Evolutionary conservation across 345 rosid species (phyloP), one percentile per base, ranked within the genome.

Genomic region (Citrus australasica): DNA sequence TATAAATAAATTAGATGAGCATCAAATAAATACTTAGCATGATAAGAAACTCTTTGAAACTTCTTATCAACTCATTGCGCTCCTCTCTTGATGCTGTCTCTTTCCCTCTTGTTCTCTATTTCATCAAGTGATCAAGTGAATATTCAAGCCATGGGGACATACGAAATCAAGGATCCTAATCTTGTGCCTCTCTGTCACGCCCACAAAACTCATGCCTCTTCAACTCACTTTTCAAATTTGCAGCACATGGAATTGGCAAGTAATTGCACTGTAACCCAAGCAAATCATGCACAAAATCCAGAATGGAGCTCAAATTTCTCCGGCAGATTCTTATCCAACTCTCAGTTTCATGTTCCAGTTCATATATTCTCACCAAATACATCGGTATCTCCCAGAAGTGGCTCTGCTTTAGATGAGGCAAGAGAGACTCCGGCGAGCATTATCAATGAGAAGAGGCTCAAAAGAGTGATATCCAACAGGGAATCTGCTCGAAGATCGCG

Each of bases 401-500:
- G 73, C 63, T 71, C 84, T 72, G 78, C 78, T 69, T 67, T 75
- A 67, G 67, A 84, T 35, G 87, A 87, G 60, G 67, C 27, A 53
- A 82, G 76, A 67, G 78, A 51, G 62, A 73, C 42, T 33, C 63
- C 79, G 14, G 68, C 76, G 10, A 76, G 75, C 14, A 67, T 69
- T 24, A 25, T 78, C 53, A 81, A 88, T 13, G 98, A 90, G 73
- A 92, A 78, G 81, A 89, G 89, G 78, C 81, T 85, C 19, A 94
- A 88, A 76, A 87, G 97, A 84, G 89, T 88, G 86, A 84, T 88
- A 62, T 92, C 97, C 8, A 94, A 94, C 86, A 74, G 94, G 46
- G 98, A 92, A 84, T 91, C 95, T 7, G 95, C 98, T 22, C 81
- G 89, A 80, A 84, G 93, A 77, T 94, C 93, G 0, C 82, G 93